Percentiles rank a stretch among this genome's conserved stretches.
Conservation (phyloP, 176 grass and related monocot genomes). For the Puccinellia tenuiflora region DNA sequence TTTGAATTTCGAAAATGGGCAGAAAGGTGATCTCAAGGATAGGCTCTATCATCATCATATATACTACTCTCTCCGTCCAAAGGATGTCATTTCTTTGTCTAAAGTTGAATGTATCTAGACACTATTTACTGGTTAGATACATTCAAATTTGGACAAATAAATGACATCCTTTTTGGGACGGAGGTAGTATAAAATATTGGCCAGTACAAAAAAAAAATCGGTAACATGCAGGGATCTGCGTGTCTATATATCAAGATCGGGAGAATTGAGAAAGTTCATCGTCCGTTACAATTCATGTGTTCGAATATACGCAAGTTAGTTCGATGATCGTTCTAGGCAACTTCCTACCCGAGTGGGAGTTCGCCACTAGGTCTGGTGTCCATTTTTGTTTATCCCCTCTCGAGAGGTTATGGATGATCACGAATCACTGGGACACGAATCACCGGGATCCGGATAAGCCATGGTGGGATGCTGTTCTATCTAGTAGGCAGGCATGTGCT, state of each 20-base stretch:
- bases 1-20: no score
- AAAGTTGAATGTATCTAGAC: no score
- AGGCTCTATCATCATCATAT: background rate
- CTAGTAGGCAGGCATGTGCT: background rate
- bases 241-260: background rate
- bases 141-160: no score
- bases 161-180: no score
- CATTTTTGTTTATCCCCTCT: background rate
- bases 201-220: no score
- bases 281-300: background rate
- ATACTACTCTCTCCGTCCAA: no score
- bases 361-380: background rate
- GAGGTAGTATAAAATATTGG: background rate
- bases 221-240: no score
- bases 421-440: no score
- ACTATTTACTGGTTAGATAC: no score
- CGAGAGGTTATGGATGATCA: background rate
- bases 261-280: no score
- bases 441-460: background rate
- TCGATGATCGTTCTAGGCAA: constrained; percentile 6
- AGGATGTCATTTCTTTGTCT: no score
- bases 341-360: background rate
- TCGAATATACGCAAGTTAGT: background rate
- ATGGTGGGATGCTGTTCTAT: background rate
- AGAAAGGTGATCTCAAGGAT: no score